Evolutionary conservation across 129 eudicot genomes (phyloP).

Genomic region (Rutidosis leptorrhynchoides): DNA sequence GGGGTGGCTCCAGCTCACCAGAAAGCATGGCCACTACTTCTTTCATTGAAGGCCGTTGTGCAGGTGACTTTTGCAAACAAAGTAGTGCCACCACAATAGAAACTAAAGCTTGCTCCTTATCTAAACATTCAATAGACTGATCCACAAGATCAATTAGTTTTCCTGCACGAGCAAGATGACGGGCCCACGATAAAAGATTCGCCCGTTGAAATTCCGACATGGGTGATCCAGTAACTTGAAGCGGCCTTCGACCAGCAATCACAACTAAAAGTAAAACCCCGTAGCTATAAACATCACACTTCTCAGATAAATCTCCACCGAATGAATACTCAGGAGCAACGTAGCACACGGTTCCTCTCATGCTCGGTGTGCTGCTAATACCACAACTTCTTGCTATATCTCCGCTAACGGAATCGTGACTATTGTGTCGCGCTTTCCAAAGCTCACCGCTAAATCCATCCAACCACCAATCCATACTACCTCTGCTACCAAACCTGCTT

Average conservation of each 20-base stretch:
- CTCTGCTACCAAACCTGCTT: constrained; percentile 62
- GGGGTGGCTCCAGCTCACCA: constrained; percentile 68
- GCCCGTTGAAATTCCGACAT: constrained; percentile 91
- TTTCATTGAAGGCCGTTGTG: constrained; percentile 88
- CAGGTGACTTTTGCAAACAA: constrained; percentile 85
- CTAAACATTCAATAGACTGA: constrained; percentile 42
- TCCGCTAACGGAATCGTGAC: constrained; percentile 73
- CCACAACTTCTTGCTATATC: constrained; percentile 84
- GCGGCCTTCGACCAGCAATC: constrained; percentile 88
- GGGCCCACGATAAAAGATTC: constrained; percentile 88
- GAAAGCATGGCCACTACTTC: constrained; percentile 89
- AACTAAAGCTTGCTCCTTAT: constrained; percentile 59
- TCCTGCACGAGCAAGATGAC: constrained; percentile 90
- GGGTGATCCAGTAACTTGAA: constrained; percentile 86
- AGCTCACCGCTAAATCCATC: constrained; percentile 92
- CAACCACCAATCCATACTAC: constrained; percentile 91
- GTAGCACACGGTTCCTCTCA: constrained; percentile 94
- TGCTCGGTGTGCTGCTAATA: constrained; percentile 84
- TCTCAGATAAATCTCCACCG: constrained; percentile 76
- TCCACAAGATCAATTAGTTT: constrained; percentile 92
- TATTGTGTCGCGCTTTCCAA: constrained; percentile 62
- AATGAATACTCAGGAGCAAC: constrained; percentile 80
- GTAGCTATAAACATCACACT: constrained; percentile 84
- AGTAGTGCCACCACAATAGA: constrained; percentile 73
- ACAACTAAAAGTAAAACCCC: constrained; percentile 77